A percentile compares a stretch with the other conserved stretches of the same genome.
phyloP scores from a whole-genome alignment of 2,329 filamentous ascomycete species.

The Phialocephala subalpina region DNA sequence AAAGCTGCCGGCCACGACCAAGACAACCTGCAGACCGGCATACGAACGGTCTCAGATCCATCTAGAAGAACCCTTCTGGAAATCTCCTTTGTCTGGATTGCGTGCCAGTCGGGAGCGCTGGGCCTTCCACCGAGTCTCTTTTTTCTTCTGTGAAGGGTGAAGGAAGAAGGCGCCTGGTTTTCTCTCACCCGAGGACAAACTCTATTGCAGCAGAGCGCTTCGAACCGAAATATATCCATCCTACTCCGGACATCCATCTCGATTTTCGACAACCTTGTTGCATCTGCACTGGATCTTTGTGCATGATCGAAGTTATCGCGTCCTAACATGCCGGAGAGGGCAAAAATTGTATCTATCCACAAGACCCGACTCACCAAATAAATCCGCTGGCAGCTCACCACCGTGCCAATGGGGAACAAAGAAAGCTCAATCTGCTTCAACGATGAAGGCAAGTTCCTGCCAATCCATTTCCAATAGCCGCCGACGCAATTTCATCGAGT shows the following conservation, averaged over 20 bases:
- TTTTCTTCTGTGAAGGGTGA: background rate
- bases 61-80: conserved; percentile 24
- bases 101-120: conserved; percentile 4
- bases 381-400: conserved; percentile 17
- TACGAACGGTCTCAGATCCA: conserved; percentile 23
- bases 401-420: conserved; percentile 85
- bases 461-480: background rate
- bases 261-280: background rate
- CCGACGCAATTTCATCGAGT: background rate
- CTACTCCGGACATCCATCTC: conserved; percentile 1
- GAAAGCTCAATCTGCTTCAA: conserved; percentile 90
- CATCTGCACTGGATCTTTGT: background rate
- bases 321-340: conserved; percentile 35
- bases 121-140: background rate
- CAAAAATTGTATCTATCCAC: conserved; percentile 21
- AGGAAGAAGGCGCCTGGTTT: background rate
- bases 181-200: background rate
- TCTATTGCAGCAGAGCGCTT: conserved; percentile 3
- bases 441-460: conserved; percentile 76
- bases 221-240: background rate
- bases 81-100: conserved; percentile 19
- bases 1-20: conserved; percentile 4
- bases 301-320: conserved; percentile 20
- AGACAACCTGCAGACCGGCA: conserved; percentile 14
- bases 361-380: conserved; percentile 22